Evolutionary conservation across 306 rosid species (phyloP).

Genomic region (Quercus bicolor): DNA sequence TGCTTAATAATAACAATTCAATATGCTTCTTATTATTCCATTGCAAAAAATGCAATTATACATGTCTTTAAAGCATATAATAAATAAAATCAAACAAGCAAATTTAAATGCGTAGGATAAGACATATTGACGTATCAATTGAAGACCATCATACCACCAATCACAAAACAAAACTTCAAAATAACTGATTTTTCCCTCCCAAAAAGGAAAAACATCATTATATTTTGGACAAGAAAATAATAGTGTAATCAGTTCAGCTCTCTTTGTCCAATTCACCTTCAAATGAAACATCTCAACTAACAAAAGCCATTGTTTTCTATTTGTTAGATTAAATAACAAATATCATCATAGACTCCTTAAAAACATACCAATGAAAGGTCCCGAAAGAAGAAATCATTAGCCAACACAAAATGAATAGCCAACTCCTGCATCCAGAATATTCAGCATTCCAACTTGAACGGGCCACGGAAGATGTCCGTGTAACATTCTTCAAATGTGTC

Average conservation of each 20-base stretch:
- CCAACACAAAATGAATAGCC: constrained; percentile 37
- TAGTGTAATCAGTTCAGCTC: constrained; percentile 48
- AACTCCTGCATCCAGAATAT: constrained; percentile 39
- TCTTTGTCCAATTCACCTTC: constrained; percentile 52
- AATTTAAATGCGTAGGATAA: too few relatives aligned
- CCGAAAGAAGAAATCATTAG: constrained; percentile 14
- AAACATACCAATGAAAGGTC: neutral
- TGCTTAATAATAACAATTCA: constrained; percentile 31
- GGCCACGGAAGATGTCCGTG: constrained; percentile 35
- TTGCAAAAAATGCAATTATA: neutral
- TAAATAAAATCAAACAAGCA: neutral
- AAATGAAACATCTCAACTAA: constrained; percentile 55
- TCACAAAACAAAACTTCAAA: neutral
- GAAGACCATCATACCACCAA: neutral
- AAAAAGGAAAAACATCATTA: neutral
- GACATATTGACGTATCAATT: too few relatives aligned
- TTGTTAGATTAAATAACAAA: constrained; percentile 16
- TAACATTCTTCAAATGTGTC: constrained; percentile 77
- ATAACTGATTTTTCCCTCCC: neutral
- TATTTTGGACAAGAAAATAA: constrained; percentile 16
- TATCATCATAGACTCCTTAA: neutral
- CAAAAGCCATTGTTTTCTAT: constrained; percentile 28
- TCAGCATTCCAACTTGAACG: constrained; percentile 46
- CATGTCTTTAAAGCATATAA: neutral
- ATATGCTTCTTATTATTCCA: constrained; percentile 27